Evolutionary conservation across 164 flowering plant genomes (phyloP), one percentile per base, ranked within the genome.

Genomic region (Kingdonia uniflora): DNA sequence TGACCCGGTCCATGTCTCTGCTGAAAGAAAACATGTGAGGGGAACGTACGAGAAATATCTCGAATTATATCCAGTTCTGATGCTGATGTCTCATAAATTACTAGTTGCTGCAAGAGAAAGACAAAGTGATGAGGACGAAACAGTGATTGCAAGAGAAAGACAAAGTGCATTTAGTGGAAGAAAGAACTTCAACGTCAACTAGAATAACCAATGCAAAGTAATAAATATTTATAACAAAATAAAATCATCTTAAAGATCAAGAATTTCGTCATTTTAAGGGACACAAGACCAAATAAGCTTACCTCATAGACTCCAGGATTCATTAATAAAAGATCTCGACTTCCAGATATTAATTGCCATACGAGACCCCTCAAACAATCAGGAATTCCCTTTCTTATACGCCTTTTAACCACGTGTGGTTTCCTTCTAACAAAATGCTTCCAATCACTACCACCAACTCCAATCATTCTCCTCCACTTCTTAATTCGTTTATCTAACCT

Each of bases 1-100:
- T 94, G 99, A 61, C 99, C 99, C 56, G 97, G 99, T 51, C 99
- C 97, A 79, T 94, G 99, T 65, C 97, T 84, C 72, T 89, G 95
- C 71, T 86, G 95, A 76, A 86, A 92, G 86, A 86, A 92, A 57
- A 88, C 89, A 71, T 92, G 99, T 24, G 97, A 84, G 12, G 99
- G 99, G 52, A 92, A 92, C 35, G 99, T 92, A 21, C 99, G 97
- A 65, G 96, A 86, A 38, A 92, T 92, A 68, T 92, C 96, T 55
- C 99, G 84, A 68, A 92, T 92, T 54, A 92, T 92, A 65, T 92
- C 99, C 68, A 88, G 63, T 60, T 92, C 99, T 25, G 96, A 82
- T 51, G 99, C 75, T 23, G 99, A 88, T 44, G 95, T 88, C 78
- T 92, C 99, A 56, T 86, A 92, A 52, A 92, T 73, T 21, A 92